Percentiles rank a stretch among this genome's conserved stretches.
Conservation (phyloP, 2,329 filamentous ascomycete species). For the Claviceps paspali region DNA sequence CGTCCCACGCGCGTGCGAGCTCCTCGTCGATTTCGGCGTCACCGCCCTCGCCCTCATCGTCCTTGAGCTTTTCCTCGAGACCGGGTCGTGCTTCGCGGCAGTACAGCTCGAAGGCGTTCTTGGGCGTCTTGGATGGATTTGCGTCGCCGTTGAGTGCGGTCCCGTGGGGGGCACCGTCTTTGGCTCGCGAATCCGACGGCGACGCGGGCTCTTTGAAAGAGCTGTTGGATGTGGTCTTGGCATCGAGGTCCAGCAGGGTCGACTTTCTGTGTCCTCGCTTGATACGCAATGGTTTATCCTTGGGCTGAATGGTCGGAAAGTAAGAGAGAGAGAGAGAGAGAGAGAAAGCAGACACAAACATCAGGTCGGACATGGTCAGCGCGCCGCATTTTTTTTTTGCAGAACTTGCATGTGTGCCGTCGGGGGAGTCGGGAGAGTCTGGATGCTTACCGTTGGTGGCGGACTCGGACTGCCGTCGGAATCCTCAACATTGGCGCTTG, state of each 20-base stretch:
- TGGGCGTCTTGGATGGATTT: conserved; percentile 27
- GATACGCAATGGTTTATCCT: conserved; percentile 61
- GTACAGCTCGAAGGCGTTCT: conserved; percentile 39
- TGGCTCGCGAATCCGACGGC: conserved; percentile 24
- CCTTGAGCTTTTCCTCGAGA: conserved; percentile 29
- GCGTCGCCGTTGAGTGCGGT: conserved; percentile 24
- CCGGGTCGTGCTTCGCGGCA: conserved; percentile 32
- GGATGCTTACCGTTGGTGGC: conserved; percentile 52
- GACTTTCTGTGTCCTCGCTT: conserved; percentile 57
- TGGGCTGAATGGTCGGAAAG: conserved; percentile 36
- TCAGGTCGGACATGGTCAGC: too few relatives aligned
- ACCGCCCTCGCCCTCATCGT: conserved; percentile 13
- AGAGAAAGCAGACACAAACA: not conserved
- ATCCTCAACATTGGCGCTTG: conserved; percentile 60
- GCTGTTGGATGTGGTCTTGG: conserved; percentile 22
- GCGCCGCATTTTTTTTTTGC: too few relatives aligned
- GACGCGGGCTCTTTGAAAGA: conserved; percentile 31
- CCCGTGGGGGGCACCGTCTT: conserved; percentile 8
- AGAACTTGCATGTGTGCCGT: too few relatives aligned
- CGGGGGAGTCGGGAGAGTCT: not conserved
- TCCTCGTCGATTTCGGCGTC: conserved; percentile 34
- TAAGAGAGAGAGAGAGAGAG: conserved; percentile 16
- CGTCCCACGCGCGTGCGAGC: conserved; percentile 38
- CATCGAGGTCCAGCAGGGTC: conserved; percentile 30
- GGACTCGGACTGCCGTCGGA: conserved; percentile 67